phyloP scores from a whole-genome alignment of 495 filamentous ascomycete species.

The Penicillium roqueforti region DNA sequence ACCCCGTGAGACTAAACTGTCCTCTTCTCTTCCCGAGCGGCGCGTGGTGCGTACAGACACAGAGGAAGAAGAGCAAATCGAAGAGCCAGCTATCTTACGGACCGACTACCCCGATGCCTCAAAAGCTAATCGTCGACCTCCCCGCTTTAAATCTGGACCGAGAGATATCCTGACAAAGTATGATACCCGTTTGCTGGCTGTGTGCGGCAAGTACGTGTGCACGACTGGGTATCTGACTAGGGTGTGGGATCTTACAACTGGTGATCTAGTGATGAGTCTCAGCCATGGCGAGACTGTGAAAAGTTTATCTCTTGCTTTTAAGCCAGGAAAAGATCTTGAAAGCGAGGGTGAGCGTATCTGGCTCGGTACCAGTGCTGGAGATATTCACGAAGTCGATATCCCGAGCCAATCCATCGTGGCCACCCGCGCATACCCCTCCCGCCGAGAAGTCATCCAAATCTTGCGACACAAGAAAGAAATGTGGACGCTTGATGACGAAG shows the following conservation, averaged over 20 bases:
- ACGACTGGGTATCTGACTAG: conserved; percentile 79
- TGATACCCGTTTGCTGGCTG: conserved; percentile 78
- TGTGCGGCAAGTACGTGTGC: conserved; percentile 83
- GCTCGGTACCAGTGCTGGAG: conserved; percentile 84
- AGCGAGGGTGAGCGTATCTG: conserved; percentile 83
- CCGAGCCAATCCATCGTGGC: conserved; percentile 59
- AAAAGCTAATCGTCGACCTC: conserved; percentile 77
- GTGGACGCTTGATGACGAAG: conserved; percentile 92
- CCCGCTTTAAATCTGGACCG: conserved; percentile 62
- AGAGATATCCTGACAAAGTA: conserved; percentile 76
- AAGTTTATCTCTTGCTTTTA: conserved; percentile 77
- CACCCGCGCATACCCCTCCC: conserved; percentile 67
- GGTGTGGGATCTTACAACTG: conserved; percentile 80
- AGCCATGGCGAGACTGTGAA: conserved; percentile 74
- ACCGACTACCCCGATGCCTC: conserved; percentile 81
- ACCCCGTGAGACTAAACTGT: conserved; percentile 25
- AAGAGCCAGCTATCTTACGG: conserved; percentile 29
- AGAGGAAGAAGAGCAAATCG: conserved; percentile 31
- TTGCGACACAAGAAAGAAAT: conserved; percentile 81
- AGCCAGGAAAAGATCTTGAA: conserved; percentile 65
- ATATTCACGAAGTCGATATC: conserved; percentile 85
- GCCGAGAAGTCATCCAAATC: conserved; percentile 82
- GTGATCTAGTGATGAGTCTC: conserved; percentile 74
- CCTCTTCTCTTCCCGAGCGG: conserved; percentile 22
- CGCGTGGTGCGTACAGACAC: conserved; percentile 24